phyloP scores from a whole-genome alignment of 1,284 basidiomycete species.

The Papiliotrema terrestris region DNA sequence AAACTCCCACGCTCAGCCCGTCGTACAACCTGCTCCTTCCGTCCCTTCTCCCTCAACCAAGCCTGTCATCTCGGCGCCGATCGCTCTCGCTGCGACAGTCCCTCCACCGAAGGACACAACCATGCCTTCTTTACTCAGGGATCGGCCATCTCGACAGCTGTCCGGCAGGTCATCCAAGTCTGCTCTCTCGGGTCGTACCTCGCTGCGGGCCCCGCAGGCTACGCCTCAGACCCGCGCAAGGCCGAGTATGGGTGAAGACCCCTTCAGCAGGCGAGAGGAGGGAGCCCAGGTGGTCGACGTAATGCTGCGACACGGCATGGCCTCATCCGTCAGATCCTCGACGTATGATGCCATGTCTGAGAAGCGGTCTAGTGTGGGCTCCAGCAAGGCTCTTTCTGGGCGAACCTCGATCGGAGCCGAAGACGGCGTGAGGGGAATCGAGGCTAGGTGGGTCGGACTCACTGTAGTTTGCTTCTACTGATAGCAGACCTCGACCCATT shows the following conservation, averaged over 20 bases:
- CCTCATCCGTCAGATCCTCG: background rate
- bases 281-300: conserved; percentile 31
- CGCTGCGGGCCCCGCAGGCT: conserved; percentile 5
- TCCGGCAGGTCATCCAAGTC: conserved; percentile 7
- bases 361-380: conserved; percentile 17
- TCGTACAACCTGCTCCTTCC: conserved; percentile 4
- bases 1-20: background rate
- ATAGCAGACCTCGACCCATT: background rate
- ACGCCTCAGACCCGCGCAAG: conserved; percentile 12
- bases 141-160: conserved; percentile 4
- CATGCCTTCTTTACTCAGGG: conserved; percentile 6
- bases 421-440: conserved; percentile 2
- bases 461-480: background rate
- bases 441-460: background rate
- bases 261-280: conserved; percentile 23
- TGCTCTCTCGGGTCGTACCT: conserved; percentile 2
- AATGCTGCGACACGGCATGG: conserved; percentile 8
- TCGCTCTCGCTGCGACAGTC: background rate
- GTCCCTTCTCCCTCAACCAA: background rate
- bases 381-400: conserved; percentile 25
- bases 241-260: conserved; percentile 39
- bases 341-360: conserved; percentile 14
- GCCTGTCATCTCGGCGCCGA: conserved; percentile 3
- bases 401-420: conserved; percentile 21
- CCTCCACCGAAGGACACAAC: conserved; percentile 6